A percentile compares a stretch with the other conserved stretches of the same genome.
phyloP scores from a whole-genome alignment of 2,329 filamentous ascomycete genomes.

The Fusarium tuaranense region DNA sequence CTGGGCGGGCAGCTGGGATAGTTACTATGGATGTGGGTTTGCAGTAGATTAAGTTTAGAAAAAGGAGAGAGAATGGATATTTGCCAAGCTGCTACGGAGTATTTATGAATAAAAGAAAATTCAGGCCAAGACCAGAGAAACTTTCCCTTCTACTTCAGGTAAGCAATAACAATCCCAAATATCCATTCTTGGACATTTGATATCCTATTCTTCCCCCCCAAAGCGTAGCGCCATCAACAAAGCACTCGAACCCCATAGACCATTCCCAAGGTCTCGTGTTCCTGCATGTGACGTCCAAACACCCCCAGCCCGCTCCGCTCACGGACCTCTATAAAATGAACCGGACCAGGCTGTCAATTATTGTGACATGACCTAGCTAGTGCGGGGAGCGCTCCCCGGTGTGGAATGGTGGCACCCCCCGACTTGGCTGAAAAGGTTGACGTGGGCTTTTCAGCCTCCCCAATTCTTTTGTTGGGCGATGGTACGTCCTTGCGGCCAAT shows the following conservation, averaged over 20 bases:
- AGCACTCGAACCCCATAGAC: neutral
- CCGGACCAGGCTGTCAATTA: neutral
- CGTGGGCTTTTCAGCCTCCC: neutral
- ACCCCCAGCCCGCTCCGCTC: neutral
- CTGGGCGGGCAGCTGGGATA: no score
- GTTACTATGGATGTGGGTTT: neutral
- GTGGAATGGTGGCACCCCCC: neutral
- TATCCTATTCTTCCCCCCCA: neutral
- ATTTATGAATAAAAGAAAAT: neutral
- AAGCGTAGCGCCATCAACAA: neutral
- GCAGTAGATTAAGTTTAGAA: neutral
- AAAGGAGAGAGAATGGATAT: neutral
- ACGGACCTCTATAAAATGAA: neutral
- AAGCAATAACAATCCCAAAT: neutral
- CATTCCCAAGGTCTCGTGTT: neutral
- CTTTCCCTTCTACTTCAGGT: neutral
- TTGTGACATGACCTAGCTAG: neutral
- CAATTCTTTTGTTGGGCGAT: neutral
- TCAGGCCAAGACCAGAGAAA: neutral
- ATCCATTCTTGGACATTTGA: neutral
- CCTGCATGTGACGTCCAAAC: neutral
- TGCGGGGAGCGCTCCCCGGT: neutral
- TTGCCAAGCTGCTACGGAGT: neutral
- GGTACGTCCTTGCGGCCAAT: neutral
- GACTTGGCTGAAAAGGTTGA: neutral